Conservation (phyloP, 116 monocot species). For the Zostera marina region DNA sequence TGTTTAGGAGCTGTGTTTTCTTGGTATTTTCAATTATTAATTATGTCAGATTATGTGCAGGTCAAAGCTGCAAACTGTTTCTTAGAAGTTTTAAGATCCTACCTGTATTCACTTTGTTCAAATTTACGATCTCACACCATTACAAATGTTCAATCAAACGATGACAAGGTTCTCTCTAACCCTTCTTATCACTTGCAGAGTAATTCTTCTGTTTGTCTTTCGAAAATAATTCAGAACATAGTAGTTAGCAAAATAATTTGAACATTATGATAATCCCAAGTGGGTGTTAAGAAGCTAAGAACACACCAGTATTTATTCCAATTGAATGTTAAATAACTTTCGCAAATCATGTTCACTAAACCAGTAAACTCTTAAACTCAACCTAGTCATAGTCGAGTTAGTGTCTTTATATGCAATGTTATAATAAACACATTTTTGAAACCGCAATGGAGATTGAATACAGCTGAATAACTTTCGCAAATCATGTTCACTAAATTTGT, state of each 20-base stretch:
- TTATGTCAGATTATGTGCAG: conserved; percentile 17
- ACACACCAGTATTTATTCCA: too few relatives aligned
- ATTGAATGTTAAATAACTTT: too few relatives aligned
- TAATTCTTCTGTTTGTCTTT: background rate
- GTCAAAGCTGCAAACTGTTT: conserved; percentile 99
- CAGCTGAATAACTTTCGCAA: too few relatives aligned
- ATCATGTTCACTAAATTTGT: too few relatives aligned
- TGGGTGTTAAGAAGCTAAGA: too few relatives aligned
- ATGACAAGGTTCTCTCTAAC: conserved; percentile 72
- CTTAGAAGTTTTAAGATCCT: conserved; percentile 80
- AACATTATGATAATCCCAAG: too few relatives aligned
- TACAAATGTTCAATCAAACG: conserved; percentile 98
- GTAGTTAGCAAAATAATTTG: background rate
- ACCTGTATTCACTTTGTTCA: conserved; percentile 90
- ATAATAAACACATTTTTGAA: too few relatives aligned
- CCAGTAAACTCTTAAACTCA: background rate
- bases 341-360: background rate
- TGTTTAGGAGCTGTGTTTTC: background rate
- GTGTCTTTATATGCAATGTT: too few relatives aligned
- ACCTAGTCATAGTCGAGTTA: background rate
- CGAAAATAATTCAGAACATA: background rate
- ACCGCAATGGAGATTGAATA: too few relatives aligned
- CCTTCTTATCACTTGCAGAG: background rate
- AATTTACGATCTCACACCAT: conserved; percentile 95
- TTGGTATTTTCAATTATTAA: background rate